Evolutionary conservation across 352 stramenopile species (phyloP), one percentile per base, ranked within the genome.

Genomic region (Phytophthora melonis): DNA sequence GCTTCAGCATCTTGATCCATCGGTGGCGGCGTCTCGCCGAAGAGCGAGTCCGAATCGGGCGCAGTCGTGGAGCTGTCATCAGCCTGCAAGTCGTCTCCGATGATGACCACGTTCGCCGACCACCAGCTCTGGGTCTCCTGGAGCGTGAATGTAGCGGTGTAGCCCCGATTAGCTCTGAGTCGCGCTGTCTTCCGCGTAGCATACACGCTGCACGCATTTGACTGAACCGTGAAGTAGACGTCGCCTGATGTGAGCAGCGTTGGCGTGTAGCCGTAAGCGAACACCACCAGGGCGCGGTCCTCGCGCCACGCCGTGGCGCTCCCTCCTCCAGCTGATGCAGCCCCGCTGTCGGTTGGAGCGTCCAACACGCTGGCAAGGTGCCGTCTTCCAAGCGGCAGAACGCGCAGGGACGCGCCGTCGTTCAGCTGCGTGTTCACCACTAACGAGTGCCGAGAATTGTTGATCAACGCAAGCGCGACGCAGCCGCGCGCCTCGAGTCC

Each of bases 191-290:
- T 93, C 27, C 90, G 86, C 16, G 88, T 94, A n/a, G 88, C 79
- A 49, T 88, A 93, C 58, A 95, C 77, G 52, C 89, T 93, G 74
- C 89, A 96, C 5, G 88, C 90, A 59, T 95, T 96, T 21, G 86
- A 95, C 58, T 92, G 85, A 16, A 95, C 78, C 1, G 83, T 92
- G 41, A 96, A 93, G 66, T 93, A 94, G 13, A 96, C 86, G 30
- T 96, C 89, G 9, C 90, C 88, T 14, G 87, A 93, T 32, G 90
- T 95, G 34, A 96, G 71, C 27, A 94, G 63, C 34, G 90, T 95
- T 34, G 90, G 90, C 10, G 89, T 96, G 77, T 96, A 96, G 21
- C 90, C 90, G 66, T 88, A 96, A 10, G 88, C 90, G 68, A 96
- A 94, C 21, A 95, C 75, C 30, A 96, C 82, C 25, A 95, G 57